These are phyloP conservation scores for Salvia sclarea DNA, from an alignment of 305 asterid species.

Conservation along the genomic window DNA sequence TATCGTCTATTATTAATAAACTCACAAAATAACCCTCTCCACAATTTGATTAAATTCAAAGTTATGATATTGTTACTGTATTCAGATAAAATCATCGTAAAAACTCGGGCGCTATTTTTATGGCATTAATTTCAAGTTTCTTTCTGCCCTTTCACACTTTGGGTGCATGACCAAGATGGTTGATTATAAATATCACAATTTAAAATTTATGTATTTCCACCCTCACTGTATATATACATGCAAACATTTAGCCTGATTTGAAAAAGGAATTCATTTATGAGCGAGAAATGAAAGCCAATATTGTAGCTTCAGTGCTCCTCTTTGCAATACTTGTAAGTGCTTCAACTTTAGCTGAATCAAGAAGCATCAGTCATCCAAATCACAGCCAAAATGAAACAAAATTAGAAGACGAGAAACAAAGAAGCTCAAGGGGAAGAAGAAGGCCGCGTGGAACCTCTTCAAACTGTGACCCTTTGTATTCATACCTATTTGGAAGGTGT, in stretches of 20 bases:
- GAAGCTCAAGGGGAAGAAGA: constrained; percentile 29
- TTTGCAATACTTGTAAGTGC: constrained; percentile 35
- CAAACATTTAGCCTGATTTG: not conserved
- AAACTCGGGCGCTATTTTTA: no score
- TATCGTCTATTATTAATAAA: not conserved
- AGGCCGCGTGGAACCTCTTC: constrained; percentile 42
- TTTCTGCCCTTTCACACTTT: no score
- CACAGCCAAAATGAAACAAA: not conserved
- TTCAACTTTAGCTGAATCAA: constrained; percentile 43
- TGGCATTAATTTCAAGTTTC: no score
- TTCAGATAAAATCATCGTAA: no score
- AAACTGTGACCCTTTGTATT: constrained; percentile 71
- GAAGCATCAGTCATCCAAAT: constrained; percentile 13
- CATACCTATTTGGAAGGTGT: constrained; percentile 56
- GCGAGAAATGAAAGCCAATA: constrained; percentile 20
- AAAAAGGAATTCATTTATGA: not conserved
- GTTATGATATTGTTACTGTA: no score
- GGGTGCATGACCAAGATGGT: no score
- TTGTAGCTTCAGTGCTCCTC: constrained; percentile 22
- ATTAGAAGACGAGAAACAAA: constrained; percentile 34
- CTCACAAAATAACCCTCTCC: not conserved
- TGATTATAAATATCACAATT: no score
- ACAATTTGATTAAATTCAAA: no score
- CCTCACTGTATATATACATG: not conserved
- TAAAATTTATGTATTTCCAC: no score